Conservation (phyloP, 2,329 filamentous ascomycete species). For the Tolypocladium amazonense region DNA sequence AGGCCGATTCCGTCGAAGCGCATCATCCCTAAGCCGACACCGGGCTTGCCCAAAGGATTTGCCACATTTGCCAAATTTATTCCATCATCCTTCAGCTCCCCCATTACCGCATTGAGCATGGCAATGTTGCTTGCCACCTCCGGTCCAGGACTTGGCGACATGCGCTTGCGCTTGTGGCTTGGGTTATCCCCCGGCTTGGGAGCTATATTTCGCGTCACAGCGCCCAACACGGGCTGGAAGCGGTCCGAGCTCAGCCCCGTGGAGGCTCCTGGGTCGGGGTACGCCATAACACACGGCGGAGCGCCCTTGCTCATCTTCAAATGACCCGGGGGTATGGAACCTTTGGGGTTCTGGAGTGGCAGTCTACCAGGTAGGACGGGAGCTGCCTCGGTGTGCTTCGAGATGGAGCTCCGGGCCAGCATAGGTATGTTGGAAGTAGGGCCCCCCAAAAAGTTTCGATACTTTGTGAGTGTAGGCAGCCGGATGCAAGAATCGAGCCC, state of each 20-base stretch:
- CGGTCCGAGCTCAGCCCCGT: conserved; percentile 12
- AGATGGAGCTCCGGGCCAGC: conserved; percentile 32
- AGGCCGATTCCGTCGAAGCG: not conserved
- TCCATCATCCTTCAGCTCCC: not conserved
- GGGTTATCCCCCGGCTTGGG: conserved; percentile 5
- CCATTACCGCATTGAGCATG: not conserved
- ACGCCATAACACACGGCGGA: not conserved
- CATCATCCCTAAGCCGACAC: not conserved
- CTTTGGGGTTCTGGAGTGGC: conserved; percentile 21
- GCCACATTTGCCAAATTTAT: not conserved
- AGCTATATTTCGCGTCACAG: conserved; percentile 18
- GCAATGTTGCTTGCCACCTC: conserved; percentile 1
- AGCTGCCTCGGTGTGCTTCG: conserved; percentile 27
- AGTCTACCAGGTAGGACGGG: conserved; percentile 34
- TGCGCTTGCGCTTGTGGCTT: conserved; percentile 22
- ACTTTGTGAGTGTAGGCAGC: conserved; percentile 23
- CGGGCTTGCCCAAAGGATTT: not conserved
- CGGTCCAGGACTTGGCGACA: conserved; percentile 14
- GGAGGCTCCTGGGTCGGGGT: not conserved
- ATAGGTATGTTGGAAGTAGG: conserved; percentile 32
- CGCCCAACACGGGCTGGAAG: conserved; percentile 21
- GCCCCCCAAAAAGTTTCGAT: conserved; percentile 17
- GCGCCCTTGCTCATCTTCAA: conserved; percentile 4
- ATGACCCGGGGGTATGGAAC: conserved; percentile 1
- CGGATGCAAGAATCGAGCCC: conserved; percentile 24